Percentiles rank a stretch among this genome's conserved stretches.
Conservation (phyloP, 2,329 filamentous ascomycete species). For the Pyrenophora seminiperda region DNA sequence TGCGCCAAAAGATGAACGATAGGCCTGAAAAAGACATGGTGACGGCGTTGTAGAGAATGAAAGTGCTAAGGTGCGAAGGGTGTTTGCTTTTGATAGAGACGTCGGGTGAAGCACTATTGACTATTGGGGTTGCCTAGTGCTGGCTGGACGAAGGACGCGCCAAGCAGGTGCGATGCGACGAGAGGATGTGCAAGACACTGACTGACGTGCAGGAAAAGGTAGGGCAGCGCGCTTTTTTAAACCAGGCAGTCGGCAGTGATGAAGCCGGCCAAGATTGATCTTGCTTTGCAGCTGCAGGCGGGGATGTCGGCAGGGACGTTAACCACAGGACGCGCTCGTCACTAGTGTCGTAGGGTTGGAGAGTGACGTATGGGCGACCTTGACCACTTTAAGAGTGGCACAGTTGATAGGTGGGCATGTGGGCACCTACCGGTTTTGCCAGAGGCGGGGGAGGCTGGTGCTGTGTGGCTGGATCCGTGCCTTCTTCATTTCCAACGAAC, state of each 20-base stretch:
- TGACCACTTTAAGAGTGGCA: conserved; percentile 12
- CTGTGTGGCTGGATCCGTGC: conserved; percentile 28
- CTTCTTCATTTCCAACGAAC: conserved; percentile 20
- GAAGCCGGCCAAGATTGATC: conserved; percentile 17
- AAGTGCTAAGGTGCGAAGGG: conserved; percentile 4
- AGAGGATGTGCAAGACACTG: conserved; percentile 17
- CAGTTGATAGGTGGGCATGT: too few relatives aligned
- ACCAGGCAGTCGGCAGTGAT: conserved; percentile 3
- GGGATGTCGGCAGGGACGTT: conserved; percentile 5
- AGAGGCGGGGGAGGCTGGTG: conserved; percentile 35
- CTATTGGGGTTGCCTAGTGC: conserved; percentile 6
- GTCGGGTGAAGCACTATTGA: conserved; percentile 13
- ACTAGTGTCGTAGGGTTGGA: conserved; percentile 9
- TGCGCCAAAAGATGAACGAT: conserved; percentile 66
- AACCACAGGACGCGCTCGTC: conserved; percentile 14
- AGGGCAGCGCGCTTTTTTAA: conserved; percentile 22
- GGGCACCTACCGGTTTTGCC: too few relatives aligned
- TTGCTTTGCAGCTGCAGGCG: conserved; percentile 22
- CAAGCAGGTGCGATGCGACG: conserved; percentile 15
- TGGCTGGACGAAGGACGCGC: conserved; percentile 7
- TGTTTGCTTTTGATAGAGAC: conserved; percentile 13
- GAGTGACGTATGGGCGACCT: conserved; percentile 31
- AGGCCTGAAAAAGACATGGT: conserved; percentile 59
- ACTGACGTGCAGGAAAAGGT: conserved; percentile 15
- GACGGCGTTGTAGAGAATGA: conserved; percentile 14